Evolutionary conservation across 2,329 filamentous ascomycete genomes (phyloP), one percentile per base, ranked within the genome.

Genomic region (Calonectria naviculata): DNA sequence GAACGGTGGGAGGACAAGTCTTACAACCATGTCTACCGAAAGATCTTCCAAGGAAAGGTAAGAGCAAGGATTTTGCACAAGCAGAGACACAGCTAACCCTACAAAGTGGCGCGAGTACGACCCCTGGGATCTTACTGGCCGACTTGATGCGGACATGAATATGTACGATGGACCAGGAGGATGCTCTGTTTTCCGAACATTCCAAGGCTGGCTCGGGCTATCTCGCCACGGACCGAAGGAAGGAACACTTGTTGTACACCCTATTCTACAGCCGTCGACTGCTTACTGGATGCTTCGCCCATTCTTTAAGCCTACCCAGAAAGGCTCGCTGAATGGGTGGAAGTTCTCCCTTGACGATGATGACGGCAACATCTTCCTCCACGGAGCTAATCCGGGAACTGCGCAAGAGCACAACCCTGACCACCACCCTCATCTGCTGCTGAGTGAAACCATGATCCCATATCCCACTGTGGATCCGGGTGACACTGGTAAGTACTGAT

Each of bases 161-260:
- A 67, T 67, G 54, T 67, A 67, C 34, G 41, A 67, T 17, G 54
- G 65, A 17, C 65, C 65, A 36, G 65, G 65, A 47, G 65, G 65
- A 3, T 67, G 65, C 24, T 67, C 65, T 15, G 65, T 47, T 10
- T 67, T 67, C 21, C 54, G 65, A 36, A 38, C 65, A 31, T 67
- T 47, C 36, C 65, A 67, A 31, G 41, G 36, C 64, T 46, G 49
- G 46, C 64, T 54, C 4, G 42, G 42, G 21, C 21, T 46, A 46
- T 46, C 42, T 15, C 42, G 42, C 13, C 42, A 46, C 19, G 42
- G 42, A 26, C 42, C 42, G 9, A 46, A 46, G 5, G n/a, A 46
- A 28, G 64, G 64, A 24, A 56, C 52, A 4, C 52, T 56, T 36
- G 29, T 34, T 34, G 58, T 62, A 12, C 34, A 42, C 7, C 58